Evolutionary conservation across 2,329 filamentous ascomycete species (phyloP), one percentile per base, ranked within the genome.

Genomic region (Trichoderma polysporum): DNA sequence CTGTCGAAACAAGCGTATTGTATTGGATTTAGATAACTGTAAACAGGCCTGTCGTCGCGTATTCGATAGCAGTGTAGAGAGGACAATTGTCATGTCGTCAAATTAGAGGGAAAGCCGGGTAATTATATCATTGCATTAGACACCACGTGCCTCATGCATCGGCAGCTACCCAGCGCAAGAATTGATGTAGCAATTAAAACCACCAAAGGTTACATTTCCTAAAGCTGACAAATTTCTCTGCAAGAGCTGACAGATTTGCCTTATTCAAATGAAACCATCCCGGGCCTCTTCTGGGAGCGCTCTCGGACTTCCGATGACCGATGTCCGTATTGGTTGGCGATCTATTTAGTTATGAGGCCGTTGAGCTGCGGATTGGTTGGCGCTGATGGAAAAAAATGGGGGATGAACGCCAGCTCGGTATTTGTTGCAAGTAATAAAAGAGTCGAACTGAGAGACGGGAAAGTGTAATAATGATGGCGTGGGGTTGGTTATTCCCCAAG

Each of bases 161-260:
- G 12, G 15, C 35, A 47, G 12, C 15, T 22, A 17, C 10, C 59
- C 35, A 33, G 45, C 27, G 13, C 35, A 54, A 12, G 27, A 6
- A 15, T 29, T 19, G 3, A 41, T 29, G 15, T 4, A 47, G 37
- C 35, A 56, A 3, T 7, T 5, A 4, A 41, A 17, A 9, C 8
- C 35, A 54, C 7, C 15, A 13, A 47, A 50, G 22, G 52, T 13
- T 49, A 25, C 54, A 66, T 66, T 19, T 59, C 31, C 15, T 13
- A 66, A 9, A 35, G 63, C 41, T 60, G 45, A 66, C 53, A 66
- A 60, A 60, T 66, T 49, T 47, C 25, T 7, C 19, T 50, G 27
- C 27, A 22, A 45, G 2, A 2, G 22, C 47, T 39, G 47, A 39
- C 45, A 10, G 22, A 41, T 13, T 25, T 29, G 4, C 29, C 15